Percentiles rank a stretch among this genome's conserved stretches.
Conservation (phyloP, 768 basidiomycete species). For the Clitopilus passeckerianus region DNA sequence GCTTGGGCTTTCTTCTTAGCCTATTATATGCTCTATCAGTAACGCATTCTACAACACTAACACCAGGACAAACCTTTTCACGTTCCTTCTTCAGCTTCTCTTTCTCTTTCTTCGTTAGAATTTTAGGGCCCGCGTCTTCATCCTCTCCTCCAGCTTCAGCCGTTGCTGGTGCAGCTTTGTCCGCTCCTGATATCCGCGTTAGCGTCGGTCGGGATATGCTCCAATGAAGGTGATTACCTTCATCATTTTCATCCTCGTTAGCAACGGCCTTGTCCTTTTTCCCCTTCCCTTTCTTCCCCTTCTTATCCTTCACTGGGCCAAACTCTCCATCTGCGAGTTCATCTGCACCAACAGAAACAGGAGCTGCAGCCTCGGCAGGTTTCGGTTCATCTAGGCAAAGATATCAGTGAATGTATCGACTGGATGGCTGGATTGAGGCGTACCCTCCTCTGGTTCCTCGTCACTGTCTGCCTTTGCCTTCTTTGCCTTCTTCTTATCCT, state of each 20-base stretch:
- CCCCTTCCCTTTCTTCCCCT: constrained; percentile 54
- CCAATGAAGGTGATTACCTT: neutral
- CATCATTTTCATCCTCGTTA: constrained; percentile 8
- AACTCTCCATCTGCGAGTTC: constrained; percentile 74
- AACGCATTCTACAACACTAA: constrained; percentile 2
- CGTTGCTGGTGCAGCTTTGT: constrained; percentile 18
- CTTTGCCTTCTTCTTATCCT: constrained; percentile 54
- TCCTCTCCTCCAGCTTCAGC: constrained; percentile 37
- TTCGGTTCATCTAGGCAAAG: constrained; percentile 14
- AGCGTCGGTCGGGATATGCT: constrained; percentile 3
- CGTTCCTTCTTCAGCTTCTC: constrained; percentile 96
- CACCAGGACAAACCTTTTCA: constrained; percentile 66
- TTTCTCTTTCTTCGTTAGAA: constrained; percentile 94
- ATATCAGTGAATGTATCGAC: constrained; percentile 4
- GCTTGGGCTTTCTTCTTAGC: constrained; percentile 95
- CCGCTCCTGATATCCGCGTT: constrained; percentile 10
- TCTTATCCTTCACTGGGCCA: constrained; percentile 59
- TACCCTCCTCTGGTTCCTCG: constrained; percentile 16
- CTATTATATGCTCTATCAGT: constrained; percentile 31
- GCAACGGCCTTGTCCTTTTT: constrained; percentile 16
- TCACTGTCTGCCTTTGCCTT: constrained; percentile 38
- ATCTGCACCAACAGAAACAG: constrained; percentile 58
- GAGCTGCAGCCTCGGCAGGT: constrained; percentile 28
- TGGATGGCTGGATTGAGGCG: neutral
- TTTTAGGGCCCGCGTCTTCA: constrained; percentile 54